Evolutionary conservation across 306 rosid species (phyloP).

Genomic region (Trichosanthes cucumerina): DNA sequence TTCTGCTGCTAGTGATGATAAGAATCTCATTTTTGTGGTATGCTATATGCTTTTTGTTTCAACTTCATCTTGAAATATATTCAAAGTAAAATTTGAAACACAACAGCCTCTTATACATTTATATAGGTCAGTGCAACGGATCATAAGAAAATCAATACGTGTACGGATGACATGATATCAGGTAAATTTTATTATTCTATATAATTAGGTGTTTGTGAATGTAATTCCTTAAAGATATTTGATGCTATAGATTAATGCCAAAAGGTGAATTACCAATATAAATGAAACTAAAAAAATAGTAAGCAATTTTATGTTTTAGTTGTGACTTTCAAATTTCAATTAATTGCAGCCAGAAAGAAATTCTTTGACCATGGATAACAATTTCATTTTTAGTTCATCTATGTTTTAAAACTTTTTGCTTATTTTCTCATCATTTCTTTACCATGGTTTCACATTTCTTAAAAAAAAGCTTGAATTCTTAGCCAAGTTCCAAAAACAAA

Average conservation of each 20-base stretch:
- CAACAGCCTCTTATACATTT: background rate
- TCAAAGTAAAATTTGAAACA: background rate
- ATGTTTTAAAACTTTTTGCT: no score
- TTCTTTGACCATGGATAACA: no score
- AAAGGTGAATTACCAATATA: no score
- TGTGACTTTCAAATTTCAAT: no score
- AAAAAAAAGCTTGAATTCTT: no score
- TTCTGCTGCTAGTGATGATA: background rate
- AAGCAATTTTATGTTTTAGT: no score
- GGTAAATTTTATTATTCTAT: background rate
- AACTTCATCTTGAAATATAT: background rate
- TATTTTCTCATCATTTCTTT: no score
- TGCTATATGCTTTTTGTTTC: background rate
- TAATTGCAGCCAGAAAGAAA: no score
- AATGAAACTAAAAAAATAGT: no score
- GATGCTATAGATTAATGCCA: background rate
- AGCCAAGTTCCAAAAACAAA: no score
- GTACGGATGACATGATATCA: slow-evolving; percentile 1
- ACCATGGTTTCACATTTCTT: no score
- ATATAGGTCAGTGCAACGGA: background rate
- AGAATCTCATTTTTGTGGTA: slow-evolving; percentile 23
- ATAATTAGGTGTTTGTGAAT: background rate
- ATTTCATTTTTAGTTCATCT: no score
- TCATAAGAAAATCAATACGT: background rate
- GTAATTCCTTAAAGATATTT: background rate